Percentiles rank a stretch among this genome's conserved stretches.
phyloP scores from a whole-genome alignment of 139 green algal genomes.

The Dunaliella primolecta region DNA sequence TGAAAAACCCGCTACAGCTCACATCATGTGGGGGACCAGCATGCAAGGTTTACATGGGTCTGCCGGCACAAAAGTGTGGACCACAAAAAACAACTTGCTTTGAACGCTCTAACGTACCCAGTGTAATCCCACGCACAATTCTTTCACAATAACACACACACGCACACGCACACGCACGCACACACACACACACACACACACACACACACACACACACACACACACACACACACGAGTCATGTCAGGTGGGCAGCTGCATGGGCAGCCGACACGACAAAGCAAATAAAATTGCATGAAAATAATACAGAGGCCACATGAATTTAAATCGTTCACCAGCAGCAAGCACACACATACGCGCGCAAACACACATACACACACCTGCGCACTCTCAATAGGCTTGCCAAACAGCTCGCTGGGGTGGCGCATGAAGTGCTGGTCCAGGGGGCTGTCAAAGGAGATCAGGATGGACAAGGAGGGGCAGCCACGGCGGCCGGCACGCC shows the following conservation, averaged over 20 bases:
- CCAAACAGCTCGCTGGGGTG: conserved; percentile 76
- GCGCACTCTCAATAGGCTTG: conserved; percentile 71
- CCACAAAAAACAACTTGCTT: no score
- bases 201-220: conserved; percentile 50
- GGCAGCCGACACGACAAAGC: no score
- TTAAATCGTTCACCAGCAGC: conserved; percentile 11
- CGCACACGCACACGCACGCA: not conserved
- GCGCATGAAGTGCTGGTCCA: conserved; percentile 96
- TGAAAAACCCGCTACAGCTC: no score
- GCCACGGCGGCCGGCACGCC: conserved; percentile 81
- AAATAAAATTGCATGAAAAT: no score
- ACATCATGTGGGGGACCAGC: no score
- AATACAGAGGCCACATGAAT: no score
- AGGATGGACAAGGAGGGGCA: conserved; percentile 74
- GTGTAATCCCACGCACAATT: no score
- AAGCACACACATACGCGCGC: not conserved
- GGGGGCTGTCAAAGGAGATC: conserved; percentile 84
- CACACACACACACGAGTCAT: conserved; percentile 61
- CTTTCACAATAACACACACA: not conserved
- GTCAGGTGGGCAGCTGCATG: no score
- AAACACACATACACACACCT: conserved; percentile 24
- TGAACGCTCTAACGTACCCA: no score
- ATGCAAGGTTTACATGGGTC: no score
- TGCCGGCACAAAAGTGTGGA: no score
- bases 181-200: conserved; percentile 29